Evolutionary conservation across 2,329 filamentous ascomycete genomes (phyloP).

Genomic region (Cladophialophora psammophila): DNA sequence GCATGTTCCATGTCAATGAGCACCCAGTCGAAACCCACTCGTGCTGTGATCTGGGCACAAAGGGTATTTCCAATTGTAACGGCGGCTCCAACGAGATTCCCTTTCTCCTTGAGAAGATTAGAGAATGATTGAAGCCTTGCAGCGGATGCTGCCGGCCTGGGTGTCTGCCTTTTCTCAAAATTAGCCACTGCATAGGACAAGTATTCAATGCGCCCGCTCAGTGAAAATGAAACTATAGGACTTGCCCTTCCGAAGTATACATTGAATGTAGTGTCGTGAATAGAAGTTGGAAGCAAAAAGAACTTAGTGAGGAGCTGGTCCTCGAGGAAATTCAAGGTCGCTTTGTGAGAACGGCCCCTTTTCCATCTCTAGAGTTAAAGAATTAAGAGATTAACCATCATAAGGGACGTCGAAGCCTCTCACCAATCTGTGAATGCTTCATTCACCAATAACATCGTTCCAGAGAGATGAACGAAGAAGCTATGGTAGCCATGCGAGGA

Average conservation of each 20-base stretch:
- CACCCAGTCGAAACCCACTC: constrained; percentile 61
- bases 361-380: background rate
- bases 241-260: background rate
- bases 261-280: no score
- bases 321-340: no score
- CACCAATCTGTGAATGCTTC: background rate
- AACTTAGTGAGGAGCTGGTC: no score
- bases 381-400: background rate
- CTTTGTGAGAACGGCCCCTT: no score
- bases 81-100: constrained; percentile 1
- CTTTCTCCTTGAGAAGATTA: background rate
- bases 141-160: background rate
- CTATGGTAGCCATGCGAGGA: background rate
- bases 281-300: no score
- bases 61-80: background rate
- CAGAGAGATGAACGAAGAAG: background rate
- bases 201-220: no score
- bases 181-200: background rate
- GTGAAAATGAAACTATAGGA: background rate
- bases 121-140: constrained; percentile 1
- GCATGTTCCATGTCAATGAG: constrained; percentile 63
- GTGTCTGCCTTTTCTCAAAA: background rate
- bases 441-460: background rate
- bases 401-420: background rate
- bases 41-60: constrained; percentile 44